Base-by-base conservation (phyloP, 306 rosid genomes). In the Corylus heterophylla region DNA sequence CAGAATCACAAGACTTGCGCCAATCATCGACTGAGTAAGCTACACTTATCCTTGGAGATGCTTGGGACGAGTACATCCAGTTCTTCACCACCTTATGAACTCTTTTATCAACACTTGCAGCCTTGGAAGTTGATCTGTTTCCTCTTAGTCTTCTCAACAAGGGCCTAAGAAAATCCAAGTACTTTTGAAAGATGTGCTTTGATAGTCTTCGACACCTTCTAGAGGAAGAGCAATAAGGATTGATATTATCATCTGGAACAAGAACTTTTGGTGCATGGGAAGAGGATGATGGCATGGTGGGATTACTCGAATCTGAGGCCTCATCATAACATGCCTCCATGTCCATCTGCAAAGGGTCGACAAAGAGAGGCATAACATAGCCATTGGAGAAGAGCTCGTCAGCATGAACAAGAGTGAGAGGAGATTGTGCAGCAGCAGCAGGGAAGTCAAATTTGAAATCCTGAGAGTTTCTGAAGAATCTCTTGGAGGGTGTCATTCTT, bases 331-430 rank as follows among this genome's bases (percentile, higher is more conserved):
- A 88, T 5, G 80, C 76, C 77, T 90, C 45, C 45, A 42, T 42
- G 7, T 8, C 92, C 63, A 88, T 80, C 76, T 90, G 90, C 76
- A 92, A 81, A n/a, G 97, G 86, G 52, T 92, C 90, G 74, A 89
- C 79, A 82, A 92, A 91, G 58, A 93, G 84, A 35, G 99, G 98
- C 86, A 89, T 77, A 25, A 96, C 90, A 77, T 88, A 91, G 42
- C 99, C 99, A 80, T 96, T 90, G 75, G 99, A 90, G 71, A 96
- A 91, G 42, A 96, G 92, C 78, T 96, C 92, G 82, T 96, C 99
- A 0, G 99, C 99, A 83, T 96, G 91, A 78, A 95, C 96, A 55
- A 95, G 87, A 22, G 92, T 18, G 25, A 84, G 81, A 70, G 92
- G 80, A 18, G 93, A 80, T 7, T 86, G 91, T 35, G 93, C 93